Evolutionary conservation across 805 yeast genomes (phyloP).

Genomic region (Geotrichum ghanense): DNA sequence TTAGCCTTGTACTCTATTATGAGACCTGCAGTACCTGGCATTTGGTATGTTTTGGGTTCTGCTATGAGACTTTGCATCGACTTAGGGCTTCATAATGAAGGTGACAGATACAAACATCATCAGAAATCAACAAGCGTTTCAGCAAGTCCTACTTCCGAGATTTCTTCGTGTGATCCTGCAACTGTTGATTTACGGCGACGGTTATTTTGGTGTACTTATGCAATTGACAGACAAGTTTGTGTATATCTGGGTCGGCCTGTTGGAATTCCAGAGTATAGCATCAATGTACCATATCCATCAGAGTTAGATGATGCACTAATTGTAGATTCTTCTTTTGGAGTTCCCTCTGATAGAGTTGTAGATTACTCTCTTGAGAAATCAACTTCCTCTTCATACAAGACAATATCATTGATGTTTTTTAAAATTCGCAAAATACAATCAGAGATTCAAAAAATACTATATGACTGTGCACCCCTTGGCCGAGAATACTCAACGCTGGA

Average conservation of each 20-base stretch:
- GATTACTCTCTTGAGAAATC: slow-evolving; percentile 1
- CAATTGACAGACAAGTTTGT: slow-evolving; percentile 77
- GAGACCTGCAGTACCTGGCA: slow-evolving; percentile 85
- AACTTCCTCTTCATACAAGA: slow-evolving; percentile 48
- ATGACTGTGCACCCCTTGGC: slow-evolving; percentile 63
- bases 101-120: slow-evolving; percentile 17
- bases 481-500: slow-evolving; percentile 40
- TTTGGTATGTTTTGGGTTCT: slow-evolving; percentile 83
- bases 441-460: slow-evolving; percentile 59
- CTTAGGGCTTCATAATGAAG: slow-evolving; percentile 70
- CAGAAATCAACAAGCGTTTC: slow-evolving; percentile 7
- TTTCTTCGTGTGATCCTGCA: slow-evolving; percentile 41
- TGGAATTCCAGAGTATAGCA: slow-evolving; percentile 75
- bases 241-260: slow-evolving; percentile 80
- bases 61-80: slow-evolving; percentile 74
- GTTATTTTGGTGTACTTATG: slow-evolving; percentile 81
- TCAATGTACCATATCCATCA: slow-evolving; percentile 62
- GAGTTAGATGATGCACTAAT: slow-evolving; percentile 63
- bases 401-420: slow-evolving; percentile 56
- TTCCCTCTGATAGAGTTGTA: slow-evolving; percentile 11
- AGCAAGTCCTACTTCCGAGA: slow-evolving; percentile 8
- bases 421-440: slow-evolving; percentile 64
- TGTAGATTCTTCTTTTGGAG: slow-evolving; percentile 22
- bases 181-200: slow-evolving; percentile 60
- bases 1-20: slow-evolving; percentile 64